Evolutionary conservation across 139 green algal genomes (phyloP).

Genomic region (Medakamo hakoo): DNA sequence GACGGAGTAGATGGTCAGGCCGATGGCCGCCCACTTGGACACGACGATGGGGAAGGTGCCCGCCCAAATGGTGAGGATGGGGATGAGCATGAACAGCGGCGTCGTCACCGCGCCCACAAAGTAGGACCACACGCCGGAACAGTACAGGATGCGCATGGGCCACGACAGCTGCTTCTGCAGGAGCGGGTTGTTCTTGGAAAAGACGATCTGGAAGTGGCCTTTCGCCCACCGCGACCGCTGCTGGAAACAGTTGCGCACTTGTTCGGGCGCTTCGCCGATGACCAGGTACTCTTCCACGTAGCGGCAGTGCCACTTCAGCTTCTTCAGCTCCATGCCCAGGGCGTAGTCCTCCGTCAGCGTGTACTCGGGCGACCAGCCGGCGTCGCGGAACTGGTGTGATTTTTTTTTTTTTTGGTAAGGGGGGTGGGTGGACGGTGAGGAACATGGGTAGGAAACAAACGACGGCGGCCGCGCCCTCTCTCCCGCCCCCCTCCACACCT

Average conservation of each 20-base stretch:
- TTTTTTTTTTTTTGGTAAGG: no score
- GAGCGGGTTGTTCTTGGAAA: constrained; percentile 22
- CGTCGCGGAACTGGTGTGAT: constrained; percentile 18
- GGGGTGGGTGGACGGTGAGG: no score
- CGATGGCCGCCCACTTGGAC: constrained; percentile 32
- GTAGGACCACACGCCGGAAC: constrained; percentile 24
- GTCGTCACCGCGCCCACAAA: constrained; percentile 7
- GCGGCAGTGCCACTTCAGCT: constrained; percentile 32
- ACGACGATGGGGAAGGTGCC: constrained; percentile 44
- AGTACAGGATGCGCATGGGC: constrained; percentile 27
- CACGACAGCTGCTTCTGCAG: constrained; percentile 14
- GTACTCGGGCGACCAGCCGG: constrained; percentile 55
- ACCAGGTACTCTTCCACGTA: constrained; percentile 67
- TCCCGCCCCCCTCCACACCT: no score
- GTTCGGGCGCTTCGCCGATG: constrained; percentile 58
- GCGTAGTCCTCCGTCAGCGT: constrained; percentile 61
- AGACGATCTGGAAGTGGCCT: constrained; percentile 49
- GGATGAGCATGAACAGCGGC: constrained; percentile 25
- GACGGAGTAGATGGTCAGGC: constrained; percentile 33
- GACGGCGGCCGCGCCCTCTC: no score
- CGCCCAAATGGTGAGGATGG: constrained; percentile 30
- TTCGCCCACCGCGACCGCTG: constrained; percentile 72
- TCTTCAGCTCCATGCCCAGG: constrained; percentile 53
- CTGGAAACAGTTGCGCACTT: constrained; percentile 69
- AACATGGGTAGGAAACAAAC: no score